phyloP scores from a whole-genome alignment of 306 rosid species.

The Trifolium repens region DNA sequence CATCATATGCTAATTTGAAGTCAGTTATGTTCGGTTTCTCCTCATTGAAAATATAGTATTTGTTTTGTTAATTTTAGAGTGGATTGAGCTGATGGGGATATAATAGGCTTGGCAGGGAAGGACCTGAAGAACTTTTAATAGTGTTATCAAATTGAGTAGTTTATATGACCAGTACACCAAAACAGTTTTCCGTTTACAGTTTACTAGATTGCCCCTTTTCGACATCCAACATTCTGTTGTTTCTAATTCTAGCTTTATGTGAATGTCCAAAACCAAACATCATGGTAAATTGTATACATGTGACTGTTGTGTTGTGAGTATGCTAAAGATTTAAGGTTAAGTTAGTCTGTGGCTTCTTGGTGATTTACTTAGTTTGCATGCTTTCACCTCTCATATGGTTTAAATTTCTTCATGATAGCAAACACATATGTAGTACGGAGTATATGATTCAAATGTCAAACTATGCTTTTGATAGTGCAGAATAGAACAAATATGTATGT shows the following conservation, averaged over 20 bases:
- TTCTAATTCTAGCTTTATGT: constrained; percentile 17
- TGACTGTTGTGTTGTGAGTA: constrained; percentile 21
- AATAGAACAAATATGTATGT: constrained; percentile 9
- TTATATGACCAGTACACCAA: constrained; percentile 9
- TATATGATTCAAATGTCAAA: constrained; percentile 5
- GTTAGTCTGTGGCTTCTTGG: neutral
- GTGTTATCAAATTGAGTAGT: constrained; percentile 6
- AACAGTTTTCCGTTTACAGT: neutral
- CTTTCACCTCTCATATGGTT: neutral
- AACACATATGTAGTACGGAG: neutral
- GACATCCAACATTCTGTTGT: neutral
- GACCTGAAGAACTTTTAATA: constrained; percentile 4
- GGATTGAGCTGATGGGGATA: neutral
- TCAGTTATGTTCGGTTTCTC: neutral
- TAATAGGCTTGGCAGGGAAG: neutral
- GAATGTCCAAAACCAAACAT: neutral
- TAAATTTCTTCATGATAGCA: constrained; percentile 13
- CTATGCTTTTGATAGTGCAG: neutral
- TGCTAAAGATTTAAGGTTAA: constrained; percentile 16
- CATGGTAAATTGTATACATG: neutral
- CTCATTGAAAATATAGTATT: neutral
- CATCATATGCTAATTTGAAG: neutral
- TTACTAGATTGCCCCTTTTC: neutral
- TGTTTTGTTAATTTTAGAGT: neutral
- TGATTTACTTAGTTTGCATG: constrained; percentile 2